Percentiles rank a stretch among this genome's conserved stretches.
Conservation (phyloP, 2,329 filamentous ascomycete species). For the Stachybotrys chartarum region DNA sequence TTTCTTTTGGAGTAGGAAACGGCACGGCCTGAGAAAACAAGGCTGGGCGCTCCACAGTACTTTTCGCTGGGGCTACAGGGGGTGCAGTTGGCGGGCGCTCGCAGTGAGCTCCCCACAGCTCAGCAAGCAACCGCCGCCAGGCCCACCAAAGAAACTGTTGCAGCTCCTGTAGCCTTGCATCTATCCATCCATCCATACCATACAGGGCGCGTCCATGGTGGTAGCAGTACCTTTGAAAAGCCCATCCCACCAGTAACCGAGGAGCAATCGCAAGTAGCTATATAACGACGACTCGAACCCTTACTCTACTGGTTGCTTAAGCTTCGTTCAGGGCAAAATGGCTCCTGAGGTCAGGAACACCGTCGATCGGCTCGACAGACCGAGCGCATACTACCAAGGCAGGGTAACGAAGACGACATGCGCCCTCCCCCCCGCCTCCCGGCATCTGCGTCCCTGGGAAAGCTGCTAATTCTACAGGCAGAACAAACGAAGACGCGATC, state of each 20-base stretch:
- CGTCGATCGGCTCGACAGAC: conserved; percentile 85
- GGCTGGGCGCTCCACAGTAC: neutral
- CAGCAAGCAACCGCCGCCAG: neutral
- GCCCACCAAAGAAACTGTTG: neutral
- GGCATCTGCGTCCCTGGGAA: neutral
- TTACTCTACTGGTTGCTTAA: no score
- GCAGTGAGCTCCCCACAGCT: neutral
- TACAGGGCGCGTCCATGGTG: no score
- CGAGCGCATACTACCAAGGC: conserved; percentile 85
- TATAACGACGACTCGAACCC: no score
- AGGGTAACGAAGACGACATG: conserved; percentile 46
- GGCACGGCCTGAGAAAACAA: neutral
- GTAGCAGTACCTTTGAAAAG: no score
- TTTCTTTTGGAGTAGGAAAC: neutral
- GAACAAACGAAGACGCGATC: conserved; percentile 67
- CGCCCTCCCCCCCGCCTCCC: neutral
- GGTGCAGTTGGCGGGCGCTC: no score
- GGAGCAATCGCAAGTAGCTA: no score
- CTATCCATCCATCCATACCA: neutral
- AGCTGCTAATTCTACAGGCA: conserved; percentile 22
- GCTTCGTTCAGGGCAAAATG: conserved; percentile 25
- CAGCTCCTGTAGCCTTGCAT: neutral
- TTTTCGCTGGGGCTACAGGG: no score
- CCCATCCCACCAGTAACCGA: no score
- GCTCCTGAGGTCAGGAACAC: conserved; percentile 52